These are phyloP conservation scores for Heliocybe sulcata DNA, from an alignment of 1,284 basidiomycete species.

Conservation along the genomic window DNA sequence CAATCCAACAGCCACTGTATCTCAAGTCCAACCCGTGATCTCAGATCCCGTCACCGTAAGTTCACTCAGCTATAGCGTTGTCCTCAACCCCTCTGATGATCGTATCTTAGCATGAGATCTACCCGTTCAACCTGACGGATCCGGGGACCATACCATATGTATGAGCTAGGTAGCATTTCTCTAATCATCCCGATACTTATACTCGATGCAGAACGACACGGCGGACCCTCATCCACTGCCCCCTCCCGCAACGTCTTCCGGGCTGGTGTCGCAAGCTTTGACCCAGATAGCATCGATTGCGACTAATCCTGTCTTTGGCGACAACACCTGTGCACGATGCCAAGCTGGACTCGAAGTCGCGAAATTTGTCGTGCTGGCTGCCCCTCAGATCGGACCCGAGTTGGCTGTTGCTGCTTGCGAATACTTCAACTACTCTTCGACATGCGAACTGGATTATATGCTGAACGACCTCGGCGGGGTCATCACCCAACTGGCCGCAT, in stretches of 20 bases:
- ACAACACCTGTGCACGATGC: slow-evolving; percentile 54
- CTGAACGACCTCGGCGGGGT: slow-evolving; percentile 41
- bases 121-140: slow-evolving; percentile 50
- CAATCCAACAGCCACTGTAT: slow-evolving; percentile 58
- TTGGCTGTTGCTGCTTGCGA: slow-evolving; percentile 58
- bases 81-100: not conserved
- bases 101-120: slow-evolving; percentile 39
- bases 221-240: slow-evolving; percentile 62
- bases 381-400: slow-evolving; percentile 52
- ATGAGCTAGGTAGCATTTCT: slow-evolving; percentile 1
- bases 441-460: not conserved
- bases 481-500: slow-evolving; percentile 60
- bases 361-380: slow-evolving; percentile 62
- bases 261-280: slow-evolving; percentile 42
- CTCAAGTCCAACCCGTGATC: slow-evolving; percentile 64
- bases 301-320: slow-evolving; percentile 39
- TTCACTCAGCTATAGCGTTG: not conserved
- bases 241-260: slow-evolving; percentile 34
- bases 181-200: not conserved
- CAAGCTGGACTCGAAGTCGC: slow-evolving; percentile 52
- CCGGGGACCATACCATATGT: slow-evolving; percentile 48
- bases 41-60: slow-evolving; percentile 59
- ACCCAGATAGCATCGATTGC: slow-evolving; percentile 48
- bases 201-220: slow-evolving; percentile 38
- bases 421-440: slow-evolving; percentile 38